Evolutionary conservation across 768 basidiomycete species (phyloP), one percentile per base, ranked within the genome.

Genomic region (Trametes villosa): DNA sequence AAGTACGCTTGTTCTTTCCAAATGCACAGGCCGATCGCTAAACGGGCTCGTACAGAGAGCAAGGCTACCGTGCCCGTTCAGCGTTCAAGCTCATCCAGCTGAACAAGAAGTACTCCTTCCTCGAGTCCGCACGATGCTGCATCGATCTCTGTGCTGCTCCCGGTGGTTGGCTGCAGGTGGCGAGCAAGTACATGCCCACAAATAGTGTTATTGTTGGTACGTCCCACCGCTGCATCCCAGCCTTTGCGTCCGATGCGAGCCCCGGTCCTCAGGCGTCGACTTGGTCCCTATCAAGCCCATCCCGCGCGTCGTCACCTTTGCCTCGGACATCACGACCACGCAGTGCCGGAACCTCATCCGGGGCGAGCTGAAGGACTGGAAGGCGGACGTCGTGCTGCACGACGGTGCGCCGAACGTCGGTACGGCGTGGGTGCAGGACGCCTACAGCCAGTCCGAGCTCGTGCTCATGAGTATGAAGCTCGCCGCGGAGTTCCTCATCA

Each of bases 351-450:
- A 89, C 70, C 84, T 90, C 57, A 85, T 99, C 59, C 86, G 92
- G 57, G 78, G 79, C 24, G 94, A 97, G 74, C 77, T 98, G 64
- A 98, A 98, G 73, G 95, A 98, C 72, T 99, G 97, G 97, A 96
- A 95, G 77, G 97, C 97, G 20, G 97, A 99, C 71, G 86, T 98
- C 53, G 95, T 99, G 15, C 85, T 99, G 59, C 97, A 99, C 73
- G 97, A 99, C 75, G 97, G 97, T 79, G 97, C 97, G 40, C 97
- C 97, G 24, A 99, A 99, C 74, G 97, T 99, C 74, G 97, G 97
- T 79, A 93, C 94, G 12, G 97, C 97, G 13, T 99, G 97, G 97
- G 86, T 98, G 65, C 97, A 98, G 74, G 97, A 99, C 76, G 97
- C 97, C 0, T 99, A 95, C 79, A 86, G 86, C 63, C 97, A 99